phyloP scores from a whole-genome alignment of 805 yeast species.

The Suhomyces tanzawaensis region DNA sequence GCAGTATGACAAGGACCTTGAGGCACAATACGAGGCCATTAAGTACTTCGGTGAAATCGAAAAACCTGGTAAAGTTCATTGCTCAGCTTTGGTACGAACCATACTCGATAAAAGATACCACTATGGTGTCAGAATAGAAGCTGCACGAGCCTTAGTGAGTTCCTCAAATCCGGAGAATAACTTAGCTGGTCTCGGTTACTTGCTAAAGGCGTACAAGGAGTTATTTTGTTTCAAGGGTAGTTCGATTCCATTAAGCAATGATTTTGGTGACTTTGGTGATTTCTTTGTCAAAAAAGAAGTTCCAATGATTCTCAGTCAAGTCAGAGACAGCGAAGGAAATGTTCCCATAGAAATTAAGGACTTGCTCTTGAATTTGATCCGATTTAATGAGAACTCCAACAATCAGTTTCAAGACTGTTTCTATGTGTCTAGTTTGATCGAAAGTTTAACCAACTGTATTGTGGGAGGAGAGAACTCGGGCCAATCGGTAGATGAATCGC shows the following conservation, averaged over 20 bases:
- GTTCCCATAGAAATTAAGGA: constrained; percentile 57
- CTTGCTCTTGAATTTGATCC: constrained; percentile 66
- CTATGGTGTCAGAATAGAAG: constrained; percentile 85
- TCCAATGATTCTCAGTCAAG: constrained; percentile 56
- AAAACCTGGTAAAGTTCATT: constrained; percentile 61
- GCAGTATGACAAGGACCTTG: constrained; percentile 93
- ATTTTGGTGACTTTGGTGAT: constrained; percentile 67
- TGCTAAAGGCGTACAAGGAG: constrained; percentile 64
- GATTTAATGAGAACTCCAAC: constrained; percentile 81
- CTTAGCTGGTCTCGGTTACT: constrained; percentile 72
- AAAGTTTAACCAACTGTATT: constrained; percentile 44
- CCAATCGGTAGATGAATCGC: constrained; percentile 1
- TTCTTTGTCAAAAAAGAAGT: constrained; percentile 72
- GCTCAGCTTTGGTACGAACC: constrained; percentile 76
- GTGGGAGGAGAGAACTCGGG: constrained; percentile 16
- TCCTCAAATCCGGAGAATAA: constrained; percentile 58
- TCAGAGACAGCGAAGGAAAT: constrained; percentile 60
- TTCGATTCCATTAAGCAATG: constrained; percentile 72
- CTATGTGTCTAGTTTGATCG: constrained; percentile 60
- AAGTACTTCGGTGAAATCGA: constrained; percentile 61
- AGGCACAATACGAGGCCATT: constrained; percentile 88
- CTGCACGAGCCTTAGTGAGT: constrained; percentile 75
- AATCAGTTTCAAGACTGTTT: constrained; percentile 73
- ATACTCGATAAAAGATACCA: constrained; percentile 80
- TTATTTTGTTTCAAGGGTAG: constrained; percentile 68